Conservation (phyloP, 2,329 filamentous ascomycete genomes). For the Aspergillus novoparasiticus region DNA sequence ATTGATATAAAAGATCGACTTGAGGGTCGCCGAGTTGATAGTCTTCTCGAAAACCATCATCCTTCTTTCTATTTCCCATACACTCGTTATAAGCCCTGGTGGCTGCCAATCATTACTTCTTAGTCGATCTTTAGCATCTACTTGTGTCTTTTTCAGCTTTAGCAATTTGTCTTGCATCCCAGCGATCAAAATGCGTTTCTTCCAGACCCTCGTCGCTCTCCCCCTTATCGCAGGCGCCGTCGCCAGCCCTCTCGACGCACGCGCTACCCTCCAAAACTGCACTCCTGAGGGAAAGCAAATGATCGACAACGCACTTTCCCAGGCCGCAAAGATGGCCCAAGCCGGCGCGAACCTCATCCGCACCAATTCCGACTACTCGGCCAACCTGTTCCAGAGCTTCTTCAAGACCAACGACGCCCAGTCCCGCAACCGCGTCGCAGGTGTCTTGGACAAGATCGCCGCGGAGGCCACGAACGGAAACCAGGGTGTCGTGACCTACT, state of each 20-base stretch:
- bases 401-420: slow-evolving; percentile 5
- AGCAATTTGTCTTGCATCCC: not conserved
- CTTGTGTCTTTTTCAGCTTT: not conserved
- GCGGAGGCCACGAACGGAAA: not conserved
- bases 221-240: not conserved
- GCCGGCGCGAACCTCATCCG: slow-evolving; percentile 1
- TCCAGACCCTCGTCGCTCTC: not conserved
- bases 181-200: slow-evolving; percentile 7
- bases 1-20: not conserved
- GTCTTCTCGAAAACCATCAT: not conserved
- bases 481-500: not conserved
- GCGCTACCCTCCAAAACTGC: slow-evolving; percentile 1
- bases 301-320: not conserved
- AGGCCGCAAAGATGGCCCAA: not conserved
- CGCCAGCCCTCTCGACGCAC: not conserved
- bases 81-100: not conserved
- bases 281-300: not conserved
- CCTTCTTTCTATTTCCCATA: not conserved
- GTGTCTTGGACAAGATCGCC: slow-evolving; percentile 4
- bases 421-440: not conserved
- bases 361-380: not conserved
- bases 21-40: not conserved
- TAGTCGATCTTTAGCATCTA: not conserved
- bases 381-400: slow-evolving; percentile 1
- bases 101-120: not conserved